phyloP scores from a whole-genome alignment of 2,329 filamentous ascomycete genomes.

The Talaromyces rugulosus region DNA sequence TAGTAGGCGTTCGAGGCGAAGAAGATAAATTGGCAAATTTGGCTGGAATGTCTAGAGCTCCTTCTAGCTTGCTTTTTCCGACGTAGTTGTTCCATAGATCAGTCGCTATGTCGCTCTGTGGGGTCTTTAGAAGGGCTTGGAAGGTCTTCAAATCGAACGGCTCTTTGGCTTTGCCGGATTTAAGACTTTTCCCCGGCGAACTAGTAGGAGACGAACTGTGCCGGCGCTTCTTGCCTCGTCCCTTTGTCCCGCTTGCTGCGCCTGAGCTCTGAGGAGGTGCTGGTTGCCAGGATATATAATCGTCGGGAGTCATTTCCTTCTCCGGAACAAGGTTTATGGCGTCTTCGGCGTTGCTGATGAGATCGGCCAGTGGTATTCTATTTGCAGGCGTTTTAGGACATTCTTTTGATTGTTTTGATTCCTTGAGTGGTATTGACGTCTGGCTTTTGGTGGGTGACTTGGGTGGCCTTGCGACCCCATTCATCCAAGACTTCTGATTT shows the following conservation, averaged over 20 bases:
- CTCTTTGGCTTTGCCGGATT: constrained; percentile 36
- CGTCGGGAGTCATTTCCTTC: constrained; percentile 53
- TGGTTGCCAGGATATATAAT: constrained; percentile 58
- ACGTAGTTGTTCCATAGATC: constrained; percentile 77
- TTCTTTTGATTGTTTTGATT: constrained; percentile 28
- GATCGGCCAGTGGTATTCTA: constrained; percentile 55
- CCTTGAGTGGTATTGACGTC: constrained; percentile 18
- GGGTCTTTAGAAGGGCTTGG: constrained; percentile 59
- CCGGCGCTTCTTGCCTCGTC: constrained; percentile 59
- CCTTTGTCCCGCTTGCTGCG: constrained; percentile 42
- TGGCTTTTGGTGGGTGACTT: constrained; percentile 19
- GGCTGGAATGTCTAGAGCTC: constrained; percentile 49
- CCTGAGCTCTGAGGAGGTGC: constrained; percentile 41
- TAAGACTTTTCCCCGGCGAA: constrained; percentile 54
- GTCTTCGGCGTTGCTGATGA: constrained; percentile 60
- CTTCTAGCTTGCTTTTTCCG: constrained; percentile 44
- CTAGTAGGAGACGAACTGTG: constrained; percentile 69
- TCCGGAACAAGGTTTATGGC: constrained; percentile 45
- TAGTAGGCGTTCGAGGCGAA: constrained; percentile 61
- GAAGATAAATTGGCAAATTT: constrained; percentile 62
- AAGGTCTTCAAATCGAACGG: constrained; percentile 57
- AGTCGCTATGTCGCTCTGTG: constrained; percentile 66
- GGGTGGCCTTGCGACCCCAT: constrained; percentile 27
- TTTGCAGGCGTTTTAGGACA: constrained; percentile 57
- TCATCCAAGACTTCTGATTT: constrained; percentile 36